Percentiles rank a stretch among this genome's conserved stretches.
These are phyloP conservation scores for Diospyros lotus DNA, from an alignment of 148 eudicot genomes.

Conservation along the genomic window DNA sequence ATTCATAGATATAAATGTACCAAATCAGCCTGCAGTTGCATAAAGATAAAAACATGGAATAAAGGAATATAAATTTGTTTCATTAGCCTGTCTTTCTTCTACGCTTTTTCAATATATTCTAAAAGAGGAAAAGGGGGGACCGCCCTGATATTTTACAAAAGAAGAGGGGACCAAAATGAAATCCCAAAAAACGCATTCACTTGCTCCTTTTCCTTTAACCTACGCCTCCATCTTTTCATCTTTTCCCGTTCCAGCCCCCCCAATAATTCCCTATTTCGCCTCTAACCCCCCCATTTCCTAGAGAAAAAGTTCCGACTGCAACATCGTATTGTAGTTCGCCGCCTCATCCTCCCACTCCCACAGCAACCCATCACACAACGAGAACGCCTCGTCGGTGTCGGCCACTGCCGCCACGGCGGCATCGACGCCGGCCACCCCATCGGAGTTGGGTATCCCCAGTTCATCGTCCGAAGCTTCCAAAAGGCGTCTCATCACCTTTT, in stretches of 20 bases:
- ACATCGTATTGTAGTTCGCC: slow-evolving; percentile 57
- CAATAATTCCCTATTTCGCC: slow-evolving; percentile 14
- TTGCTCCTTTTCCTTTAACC: too few relatives aligned
- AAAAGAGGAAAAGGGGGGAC: slow-evolving; percentile 11
- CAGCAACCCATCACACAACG: slow-evolving; percentile 36
- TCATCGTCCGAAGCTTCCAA: slow-evolving; percentile 95
- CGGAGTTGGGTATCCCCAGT: slow-evolving; percentile 57
- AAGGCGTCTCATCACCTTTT: slow-evolving; percentile 68
- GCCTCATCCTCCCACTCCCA: slow-evolving; percentile 95
- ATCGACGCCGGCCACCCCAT: slow-evolving; percentile 12
- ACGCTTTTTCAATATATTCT: slow-evolving; percentile 6
- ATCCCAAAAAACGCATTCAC: not conserved
- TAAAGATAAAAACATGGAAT: not conserved
- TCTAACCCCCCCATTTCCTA: slow-evolving; percentile 31
- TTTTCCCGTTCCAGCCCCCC: slow-evolving; percentile 19
- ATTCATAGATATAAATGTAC: too few relatives aligned
- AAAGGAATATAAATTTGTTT: not conserved
- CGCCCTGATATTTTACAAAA: slow-evolving; percentile 28
- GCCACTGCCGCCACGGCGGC: slow-evolving; percentile 21
- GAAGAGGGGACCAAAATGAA: slow-evolving; percentile 20
- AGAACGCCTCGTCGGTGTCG: slow-evolving; percentile 28
- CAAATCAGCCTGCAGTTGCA: too few relatives aligned
- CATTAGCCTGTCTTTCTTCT: slow-evolving; percentile 7
- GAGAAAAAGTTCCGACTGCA: slow-evolving; percentile 71
- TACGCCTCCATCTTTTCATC: slow-evolving; percentile 8